Base-by-base conservation (phyloP, 768 basidiomycete species). In the Suillus hirtellus region DNA sequence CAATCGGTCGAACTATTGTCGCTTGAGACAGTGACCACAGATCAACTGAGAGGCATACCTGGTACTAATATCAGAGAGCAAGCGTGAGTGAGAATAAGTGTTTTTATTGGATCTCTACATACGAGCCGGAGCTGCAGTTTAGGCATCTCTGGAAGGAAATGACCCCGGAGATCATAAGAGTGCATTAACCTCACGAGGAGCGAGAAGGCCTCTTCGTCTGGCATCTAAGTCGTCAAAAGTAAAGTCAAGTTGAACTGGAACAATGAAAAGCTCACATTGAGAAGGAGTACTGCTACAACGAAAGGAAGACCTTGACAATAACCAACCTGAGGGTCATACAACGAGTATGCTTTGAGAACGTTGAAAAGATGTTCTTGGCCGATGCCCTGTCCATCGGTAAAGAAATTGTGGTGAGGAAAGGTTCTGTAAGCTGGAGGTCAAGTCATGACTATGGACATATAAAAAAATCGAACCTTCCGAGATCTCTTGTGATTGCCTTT, bases 71-170 rank as follows among this genome's bases (percentile, higher is more conserved):
- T 62, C 46, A 59, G 34, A 65, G n/a, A 67, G 60, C 21, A n/a
- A 44, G 37, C 37, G 27, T 31, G 2, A 37, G 35, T 2, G n/a
- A 9, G 8, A 50, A 2, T 46, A 47, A 24, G 19, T 24, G 35
- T 37, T 35, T 35, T 12, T 5, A 17, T 38, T 58, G 6, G 34
- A 60, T 46, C 6, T 40, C 27, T 31, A 73, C 87, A 78, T 72
- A 92, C 91, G 64, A 99, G 83, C 24, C 96, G 93, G 49, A 95
- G 79, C 73, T 99, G 97, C 6, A 99, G 75, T 68, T 95, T 96
- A 1, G 97, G 97, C 97, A 99, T 99, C 71, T 99, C 96, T 4
- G 97, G 96, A n/a, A 98, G 81, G 77, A 95, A 99, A 77, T 98
- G 96, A 1, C 95, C 95, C 50, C 96, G 88, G 2, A 99, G 82